Percentiles rank a stretch among this genome's conserved stretches.
Conservation (phyloP, 345 rosid genomes). For the Clausena lansium region DNA sequence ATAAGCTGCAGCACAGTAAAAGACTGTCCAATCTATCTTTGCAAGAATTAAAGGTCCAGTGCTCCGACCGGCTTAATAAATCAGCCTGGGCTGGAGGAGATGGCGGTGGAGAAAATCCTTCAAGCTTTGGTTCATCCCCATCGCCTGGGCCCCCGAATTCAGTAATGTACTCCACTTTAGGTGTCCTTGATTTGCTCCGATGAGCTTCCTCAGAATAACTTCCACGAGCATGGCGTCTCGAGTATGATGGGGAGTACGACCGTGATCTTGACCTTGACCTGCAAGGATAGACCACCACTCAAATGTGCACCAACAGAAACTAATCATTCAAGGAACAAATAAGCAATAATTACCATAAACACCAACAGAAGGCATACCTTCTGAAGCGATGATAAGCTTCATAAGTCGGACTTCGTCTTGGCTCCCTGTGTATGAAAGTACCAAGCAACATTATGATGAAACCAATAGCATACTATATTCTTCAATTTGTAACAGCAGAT, state of each 20-base stretch:
- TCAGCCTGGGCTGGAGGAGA: slow-evolving; percentile 76
- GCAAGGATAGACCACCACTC: slow-evolving; percentile 12
- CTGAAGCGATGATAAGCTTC: slow-evolving; percentile 90
- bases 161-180: slow-evolving; percentile 84
- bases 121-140: slow-evolving; percentile 59
- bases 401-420: slow-evolving; percentile 92
- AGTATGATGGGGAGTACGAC: slow-evolving; percentile 77
- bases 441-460: slow-evolving; percentile 15
- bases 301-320: neutral
- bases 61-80: slow-evolving; percentile 92
- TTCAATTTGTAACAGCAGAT: neutral
- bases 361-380: slow-evolving; percentile 42
- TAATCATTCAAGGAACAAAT: neutral
- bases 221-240: slow-evolving; percentile 60
- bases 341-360: slow-evolving; percentile 1
- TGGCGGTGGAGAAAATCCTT: slow-evolving; percentile 81
- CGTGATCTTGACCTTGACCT: slow-evolving; percentile 75
- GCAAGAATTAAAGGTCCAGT: slow-evolving; percentile 96
- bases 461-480: neutral
- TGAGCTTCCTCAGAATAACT: slow-evolving; percentile 58
- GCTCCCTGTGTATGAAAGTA: slow-evolving; percentile 48
- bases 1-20: slow-evolving; percentile 71
- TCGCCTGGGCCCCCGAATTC: slow-evolving; percentile 91
- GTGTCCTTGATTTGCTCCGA: slow-evolving; percentile 63
- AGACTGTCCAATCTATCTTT: slow-evolving; percentile 87